phyloP scores from a whole-genome alignment of 148 eudicot species.

The Limonium bicolor region DNA sequence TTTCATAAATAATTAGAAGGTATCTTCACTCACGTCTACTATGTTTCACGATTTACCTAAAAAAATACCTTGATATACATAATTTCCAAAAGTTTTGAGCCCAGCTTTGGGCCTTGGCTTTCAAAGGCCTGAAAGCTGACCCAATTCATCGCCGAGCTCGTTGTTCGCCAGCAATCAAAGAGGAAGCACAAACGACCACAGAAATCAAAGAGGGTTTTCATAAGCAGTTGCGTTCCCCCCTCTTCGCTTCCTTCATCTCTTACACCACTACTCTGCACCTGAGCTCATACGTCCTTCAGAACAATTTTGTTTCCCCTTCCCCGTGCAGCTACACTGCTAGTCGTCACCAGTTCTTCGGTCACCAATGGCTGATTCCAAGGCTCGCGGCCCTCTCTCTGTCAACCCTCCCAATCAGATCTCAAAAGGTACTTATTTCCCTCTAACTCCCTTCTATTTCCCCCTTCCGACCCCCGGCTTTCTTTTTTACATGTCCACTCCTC shows the following conservation, averaged over 20 bases:
- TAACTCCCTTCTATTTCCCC: background rate
- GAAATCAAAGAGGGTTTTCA: background rate
- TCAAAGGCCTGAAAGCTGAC: too few relatives aligned
- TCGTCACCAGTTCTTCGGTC: slow-evolving; percentile 20
- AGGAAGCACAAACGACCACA: too few relatives aligned
- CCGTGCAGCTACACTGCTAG: background rate
- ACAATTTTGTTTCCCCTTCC: background rate
- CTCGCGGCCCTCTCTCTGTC: slow-evolving; percentile 25
- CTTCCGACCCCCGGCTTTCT: background rate
- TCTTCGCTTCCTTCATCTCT: slow-evolving; percentile 3
- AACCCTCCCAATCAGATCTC: slow-evolving; percentile 36
- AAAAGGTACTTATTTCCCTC: slow-evolving; percentile 23
- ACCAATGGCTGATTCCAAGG: slow-evolving; percentile 51
- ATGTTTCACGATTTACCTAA: too few relatives aligned
- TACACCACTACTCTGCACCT: too few relatives aligned
- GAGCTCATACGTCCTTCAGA: background rate
- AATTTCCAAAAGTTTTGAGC: too few relatives aligned
- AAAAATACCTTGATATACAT: too few relatives aligned
- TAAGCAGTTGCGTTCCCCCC: slow-evolving; percentile 1
- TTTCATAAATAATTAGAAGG: too few relatives aligned
- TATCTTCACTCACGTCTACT: too few relatives aligned
- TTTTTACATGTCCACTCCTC: too few relatives aligned
- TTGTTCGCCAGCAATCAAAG: background rate
- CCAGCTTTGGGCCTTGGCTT: too few relatives aligned
- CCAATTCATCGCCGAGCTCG: too few relatives aligned